A percentile compares a stretch with the other conserved stretches of the same genome.
phyloP scores from a whole-genome alignment of 106 monocot genomes.

The Gastrodia elata region DNA sequence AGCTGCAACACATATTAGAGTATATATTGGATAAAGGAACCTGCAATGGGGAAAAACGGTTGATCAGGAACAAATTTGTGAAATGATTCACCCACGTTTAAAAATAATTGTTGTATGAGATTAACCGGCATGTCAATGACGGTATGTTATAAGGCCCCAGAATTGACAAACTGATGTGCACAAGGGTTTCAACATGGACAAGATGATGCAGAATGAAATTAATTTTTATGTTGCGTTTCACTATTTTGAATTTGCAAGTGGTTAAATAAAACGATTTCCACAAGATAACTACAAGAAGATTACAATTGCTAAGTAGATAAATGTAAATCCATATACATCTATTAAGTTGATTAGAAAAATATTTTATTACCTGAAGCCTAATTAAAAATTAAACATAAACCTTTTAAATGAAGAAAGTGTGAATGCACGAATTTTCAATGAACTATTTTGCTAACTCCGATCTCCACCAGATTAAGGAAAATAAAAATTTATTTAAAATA shows the following conservation, averaged over 20 bases:
- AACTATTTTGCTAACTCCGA: not conserved
- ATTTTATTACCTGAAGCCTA: not conserved
- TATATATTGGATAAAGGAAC: constrained; percentile 97
- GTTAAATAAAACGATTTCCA: not conserved
- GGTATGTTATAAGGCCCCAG: not conserved
- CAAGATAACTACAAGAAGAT: not conserved
- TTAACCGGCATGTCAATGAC: not conserved
- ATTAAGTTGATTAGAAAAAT: not conserved
- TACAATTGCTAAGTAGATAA: not conserved
- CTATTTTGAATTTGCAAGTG: not conserved
- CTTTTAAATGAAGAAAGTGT: not conserved
- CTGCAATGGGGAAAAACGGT: constrained; percentile 34
- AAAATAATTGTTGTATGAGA: not conserved
- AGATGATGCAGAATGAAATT: not conserved
- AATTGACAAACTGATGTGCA: not conserved
- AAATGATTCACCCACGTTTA: not conserved
- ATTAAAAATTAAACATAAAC: not conserved
- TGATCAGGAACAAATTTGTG: not conserved
- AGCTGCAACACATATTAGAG: constrained; percentile 94
- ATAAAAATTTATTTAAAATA: too few species aligned
- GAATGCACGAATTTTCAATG: not conserved
- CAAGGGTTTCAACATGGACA: not conserved
- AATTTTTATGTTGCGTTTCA: not conserved
- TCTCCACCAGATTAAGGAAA: not conserved
- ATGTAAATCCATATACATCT: not conserved